Base-by-base conservation (phyloP, 2,329 filamentous ascomycete genomes). In the Aspergillus fumigatiaffinis region DNA sequence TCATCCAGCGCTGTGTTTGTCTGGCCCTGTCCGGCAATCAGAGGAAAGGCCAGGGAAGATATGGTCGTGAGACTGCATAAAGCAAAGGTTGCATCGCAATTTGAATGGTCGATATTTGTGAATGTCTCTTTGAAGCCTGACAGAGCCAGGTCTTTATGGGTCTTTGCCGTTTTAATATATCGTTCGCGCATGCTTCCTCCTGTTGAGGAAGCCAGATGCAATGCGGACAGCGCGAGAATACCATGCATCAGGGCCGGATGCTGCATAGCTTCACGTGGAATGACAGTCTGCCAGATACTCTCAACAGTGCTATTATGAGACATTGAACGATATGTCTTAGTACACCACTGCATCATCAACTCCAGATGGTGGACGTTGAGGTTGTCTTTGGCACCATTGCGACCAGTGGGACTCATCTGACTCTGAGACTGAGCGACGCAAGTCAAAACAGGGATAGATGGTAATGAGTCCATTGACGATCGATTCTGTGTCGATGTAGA, bases 301-400 rank as follows among this genome's bases (percentile, higher is more conserved):
- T 71, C 66, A 23, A 66, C 67, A 9, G 56, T 29, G 10, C 42
- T 46, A 28, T 68, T 63, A 12, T 63, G 63, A 5, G 70, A 61
- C 59, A 74, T 64, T 3, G 70, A 67, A 32, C 66, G 67, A 57
- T 73, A 71, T 12, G 71, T 73, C 21, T 60, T 64, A 3, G 66
- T 72, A 51, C 67, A 72, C 71, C 71, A 74, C 51, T 73, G 65
- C 62, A 71, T 66, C 65, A 72, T 72, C 47, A 73, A 61, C 55
- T 73, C 71, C 12, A 71, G 63, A 29, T 74, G 71, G 48, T 68
- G 57, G n/a, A 69, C 58, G 49, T 68, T 63, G 14, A 62, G 62
- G 12, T 64, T 60, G 23, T 48, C 54, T 10, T 56, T 14, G 10
- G 47, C 53, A 35, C 44, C 26, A 7, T 20, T 8, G n/a, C 53